Percentiles rank a stretch among this genome's conserved stretches.
phyloP scores from a whole-genome alignment of 345 rosid species.

The Erysimum cheiranthoides region DNA sequence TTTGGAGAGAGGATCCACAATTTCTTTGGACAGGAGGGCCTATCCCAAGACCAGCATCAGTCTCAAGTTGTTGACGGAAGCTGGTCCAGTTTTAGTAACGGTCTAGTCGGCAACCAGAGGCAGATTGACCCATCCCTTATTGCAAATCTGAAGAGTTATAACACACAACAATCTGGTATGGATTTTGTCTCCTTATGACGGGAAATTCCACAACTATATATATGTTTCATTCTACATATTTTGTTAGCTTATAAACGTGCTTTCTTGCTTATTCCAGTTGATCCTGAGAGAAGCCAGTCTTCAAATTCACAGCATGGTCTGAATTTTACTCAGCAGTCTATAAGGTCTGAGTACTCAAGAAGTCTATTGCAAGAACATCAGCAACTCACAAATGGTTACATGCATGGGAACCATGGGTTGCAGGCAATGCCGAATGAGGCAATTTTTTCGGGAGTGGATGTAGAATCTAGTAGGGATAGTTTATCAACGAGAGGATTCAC shows the following conservation, averaged over 20 bases:
- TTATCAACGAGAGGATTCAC: slow-evolving; percentile 59
- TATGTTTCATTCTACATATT: background rate
- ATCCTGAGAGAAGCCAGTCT: slow-evolving; percentile 60
- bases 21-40: slow-evolving; percentile 76
- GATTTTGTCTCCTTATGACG: slow-evolving; percentile 1
- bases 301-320: slow-evolving; percentile 60
- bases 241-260: slow-evolving; percentile 24
- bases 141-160: slow-evolving; percentile 62
- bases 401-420: slow-evolving; percentile 59
- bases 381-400: slow-evolving; percentile 60
- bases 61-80: slow-evolving; percentile 65
- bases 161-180: slow-evolving; percentile 68
- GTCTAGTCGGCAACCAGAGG: slow-evolving; percentile 66
- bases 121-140: slow-evolving; percentile 60
- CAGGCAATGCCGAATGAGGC: slow-evolving; percentile 61
- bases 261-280: slow-evolving; percentile 57
- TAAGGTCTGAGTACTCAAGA: slow-evolving; percentile 62
- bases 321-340: slow-evolving; percentile 53
- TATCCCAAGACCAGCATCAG: slow-evolving; percentile 70
- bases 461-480: slow-evolving; percentile 57
- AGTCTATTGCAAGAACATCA: slow-evolving; percentile 59
- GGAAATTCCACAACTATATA: background rate
- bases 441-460: slow-evolving; percentile 65
- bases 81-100: slow-evolving; percentile 66
- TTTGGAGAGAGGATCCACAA: slow-evolving; percentile 87